These are phyloP conservation scores for Globisporangium nunn DNA, from an alignment of 352 stramenopile species.

Conservation along the genomic window DNA sequence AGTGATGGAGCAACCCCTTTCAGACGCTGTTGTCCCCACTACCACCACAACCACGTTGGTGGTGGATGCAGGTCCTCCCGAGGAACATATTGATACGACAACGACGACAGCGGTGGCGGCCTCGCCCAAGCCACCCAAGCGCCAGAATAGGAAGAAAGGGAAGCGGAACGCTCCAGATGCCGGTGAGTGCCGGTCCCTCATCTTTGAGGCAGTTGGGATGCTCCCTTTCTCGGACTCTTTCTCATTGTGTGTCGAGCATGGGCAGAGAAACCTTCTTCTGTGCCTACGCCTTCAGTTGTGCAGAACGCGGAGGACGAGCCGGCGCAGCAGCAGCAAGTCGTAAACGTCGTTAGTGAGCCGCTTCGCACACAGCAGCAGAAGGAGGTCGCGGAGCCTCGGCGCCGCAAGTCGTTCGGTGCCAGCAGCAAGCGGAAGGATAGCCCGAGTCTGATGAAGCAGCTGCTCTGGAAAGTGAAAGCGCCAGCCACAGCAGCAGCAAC, in stretches of 20 bases:
- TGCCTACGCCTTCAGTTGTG: not conserved
- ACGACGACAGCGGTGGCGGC: not conserved
- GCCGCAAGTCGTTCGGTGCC: constrained; percentile 1
- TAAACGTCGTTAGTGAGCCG: not conserved
- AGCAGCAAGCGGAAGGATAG: constrained; percentile 6
- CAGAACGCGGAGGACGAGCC: not conserved
- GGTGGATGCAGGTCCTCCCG: no score
- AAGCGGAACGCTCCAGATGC: constrained; percentile 2
- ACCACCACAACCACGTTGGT: not conserved
- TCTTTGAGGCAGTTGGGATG: not conserved
- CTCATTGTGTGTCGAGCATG: not conserved
- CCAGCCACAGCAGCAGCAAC: not conserved
- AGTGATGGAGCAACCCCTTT: not conserved
- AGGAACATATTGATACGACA: no score
- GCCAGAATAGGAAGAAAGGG: constrained; percentile 9
- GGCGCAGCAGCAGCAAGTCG: not conserved
- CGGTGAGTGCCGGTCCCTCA: not conserved
- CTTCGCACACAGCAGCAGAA: not conserved
- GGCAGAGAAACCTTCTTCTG: no score
- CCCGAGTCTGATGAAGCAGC: constrained; percentile 39
- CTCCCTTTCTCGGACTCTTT: not conserved
- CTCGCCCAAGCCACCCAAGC: constrained; percentile 9
- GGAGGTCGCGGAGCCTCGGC: not conserved
- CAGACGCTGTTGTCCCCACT: not conserved
- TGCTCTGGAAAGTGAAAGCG: constrained; percentile 55